Conservation (phyloP, 495 filamentous ascomycete species). For the Cairneyella variabilis region DNA sequence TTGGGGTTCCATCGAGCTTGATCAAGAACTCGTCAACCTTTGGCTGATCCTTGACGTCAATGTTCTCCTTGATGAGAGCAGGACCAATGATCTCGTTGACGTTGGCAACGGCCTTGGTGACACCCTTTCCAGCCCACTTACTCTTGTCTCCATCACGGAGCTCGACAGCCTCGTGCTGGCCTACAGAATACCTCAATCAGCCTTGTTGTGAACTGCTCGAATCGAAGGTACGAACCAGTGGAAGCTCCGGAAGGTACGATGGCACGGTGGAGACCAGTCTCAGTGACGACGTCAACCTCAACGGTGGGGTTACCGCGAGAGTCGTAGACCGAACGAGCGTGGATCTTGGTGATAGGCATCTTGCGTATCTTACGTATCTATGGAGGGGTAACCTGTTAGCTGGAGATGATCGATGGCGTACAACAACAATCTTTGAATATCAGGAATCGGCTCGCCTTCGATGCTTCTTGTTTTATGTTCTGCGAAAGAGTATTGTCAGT, state of each 20-base stretch:
- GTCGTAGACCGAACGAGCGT: constrained; percentile 99
- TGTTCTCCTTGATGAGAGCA: constrained; percentile 82
- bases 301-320: constrained; percentile 97
- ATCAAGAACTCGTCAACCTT: constrained; percentile 92
- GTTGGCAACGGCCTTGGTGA: constrained; percentile 91
- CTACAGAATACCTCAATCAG: constrained; percentile 38
- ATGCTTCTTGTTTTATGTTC: constrained; percentile 6
- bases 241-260: constrained; percentile 98
- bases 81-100: constrained; percentile 94
- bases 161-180: constrained; percentile 97
- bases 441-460: constrained; percentile 10
- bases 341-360: constrained; percentile 97
- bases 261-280: constrained; percentile 94
- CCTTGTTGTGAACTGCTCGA: constrained; percentile 2
- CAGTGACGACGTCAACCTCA: constrained; percentile 90
- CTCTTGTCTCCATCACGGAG: constrained; percentile 98
- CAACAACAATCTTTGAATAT: background rate
- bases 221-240: constrained; percentile 62
- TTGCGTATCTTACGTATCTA: constrained; percentile 49
- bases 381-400: constrained; percentile 19
- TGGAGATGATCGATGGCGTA: background rate
- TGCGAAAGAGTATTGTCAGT: constrained; percentile 14
- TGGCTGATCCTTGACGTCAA: constrained; percentile 97
- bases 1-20: constrained; percentile 90
- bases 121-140: constrained; percentile 96